Conservation (phyloP, 225 moss, liverwort and hornwort genomes). For the Bryoerythrophyllum caledonicum region DNA sequence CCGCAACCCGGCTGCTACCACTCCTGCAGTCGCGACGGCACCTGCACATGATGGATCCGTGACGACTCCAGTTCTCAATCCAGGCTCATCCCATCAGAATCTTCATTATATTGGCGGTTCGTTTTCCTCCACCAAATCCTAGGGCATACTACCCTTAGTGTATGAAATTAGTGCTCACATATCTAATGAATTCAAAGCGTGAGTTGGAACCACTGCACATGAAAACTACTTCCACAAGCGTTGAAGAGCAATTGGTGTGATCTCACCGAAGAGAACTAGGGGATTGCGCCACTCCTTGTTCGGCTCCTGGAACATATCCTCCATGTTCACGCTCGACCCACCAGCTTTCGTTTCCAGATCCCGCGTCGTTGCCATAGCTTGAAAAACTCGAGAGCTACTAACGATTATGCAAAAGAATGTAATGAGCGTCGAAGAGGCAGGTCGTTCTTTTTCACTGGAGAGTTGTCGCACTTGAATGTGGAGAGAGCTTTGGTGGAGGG, state of each 20-base stretch:
- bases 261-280: constrained; percentile 68
- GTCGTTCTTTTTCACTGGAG: background rate
- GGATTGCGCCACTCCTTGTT: constrained; percentile 70
- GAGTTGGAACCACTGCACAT: background rate
- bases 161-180: too few species aligned
- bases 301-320: constrained; percentile 62
- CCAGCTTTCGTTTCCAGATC: constrained; percentile 15
- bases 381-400: background rate
- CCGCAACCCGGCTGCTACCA: constrained; percentile 68
- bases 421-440: background rate
- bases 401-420: background rate
- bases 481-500: background rate
- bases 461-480: too few species aligned
- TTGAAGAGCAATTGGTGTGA: background rate
- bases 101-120: too few species aligned
- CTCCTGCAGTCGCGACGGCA: constrained; percentile 81
- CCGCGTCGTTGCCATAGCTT: constrained; percentile 29
- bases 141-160: too few species aligned
- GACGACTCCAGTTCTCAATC: background rate
- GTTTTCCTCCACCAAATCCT: too few species aligned
- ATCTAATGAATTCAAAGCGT: background rate
- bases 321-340: constrained; percentile 31
- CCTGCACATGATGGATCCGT: constrained; percentile 38
- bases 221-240: background rate
- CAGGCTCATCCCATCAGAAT: background rate